phyloP scores from a whole-genome alignment of 2,329 filamentous ascomycete genomes.

The Onygenales sp. region DNA sequence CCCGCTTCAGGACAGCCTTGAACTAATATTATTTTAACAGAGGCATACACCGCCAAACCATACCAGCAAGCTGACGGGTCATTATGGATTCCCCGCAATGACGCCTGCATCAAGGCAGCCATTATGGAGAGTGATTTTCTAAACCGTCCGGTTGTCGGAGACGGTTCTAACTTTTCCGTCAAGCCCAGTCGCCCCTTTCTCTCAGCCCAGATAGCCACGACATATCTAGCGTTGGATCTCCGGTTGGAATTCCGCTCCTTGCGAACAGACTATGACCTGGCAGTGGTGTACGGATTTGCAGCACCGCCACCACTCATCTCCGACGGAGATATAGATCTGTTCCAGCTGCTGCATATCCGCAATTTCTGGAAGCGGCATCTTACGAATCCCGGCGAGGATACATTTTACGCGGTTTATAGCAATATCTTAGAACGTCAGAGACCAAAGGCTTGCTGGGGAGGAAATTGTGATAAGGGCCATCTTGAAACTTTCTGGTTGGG shows the following conservation, averaged over 20 bases:
- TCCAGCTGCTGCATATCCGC: conserved; percentile 27
- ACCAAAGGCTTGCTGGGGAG: conserved; percentile 13
- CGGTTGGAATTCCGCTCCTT: conserved; percentile 15
- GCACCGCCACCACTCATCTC: conserved; percentile 2
- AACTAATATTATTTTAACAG: neutral
- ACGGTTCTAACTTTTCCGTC: conserved; percentile 12
- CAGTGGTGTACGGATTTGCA: conserved; percentile 18
- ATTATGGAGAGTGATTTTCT: conserved; percentile 16
- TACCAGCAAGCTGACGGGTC: neutral
- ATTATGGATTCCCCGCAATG: neutral
- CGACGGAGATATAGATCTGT: conserved; percentile 17
- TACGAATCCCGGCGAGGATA: conserved; percentile 18
- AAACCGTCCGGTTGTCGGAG: conserved; percentile 14
- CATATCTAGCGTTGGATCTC: conserved; percentile 24
- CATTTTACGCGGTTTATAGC: conserved; percentile 18
- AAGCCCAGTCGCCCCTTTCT: conserved; percentile 10
- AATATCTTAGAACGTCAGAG: conserved; percentile 10
- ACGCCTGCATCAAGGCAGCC: conserved; percentile 11
- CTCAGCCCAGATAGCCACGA: conserved; percentile 21
- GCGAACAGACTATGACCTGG: conserved; percentile 24
- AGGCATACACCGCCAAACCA: neutral
- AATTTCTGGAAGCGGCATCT: conserved; percentile 36
- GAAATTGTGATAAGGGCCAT: conserved; percentile 2
- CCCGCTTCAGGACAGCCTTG: neutral
- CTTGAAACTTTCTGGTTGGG: conserved; percentile 22